These are phyloP conservation scores for Cucurbitaria berberidis DNA, from an alignment of 2,329 filamentous ascomycete species.

Conservation along the genomic window DNA sequence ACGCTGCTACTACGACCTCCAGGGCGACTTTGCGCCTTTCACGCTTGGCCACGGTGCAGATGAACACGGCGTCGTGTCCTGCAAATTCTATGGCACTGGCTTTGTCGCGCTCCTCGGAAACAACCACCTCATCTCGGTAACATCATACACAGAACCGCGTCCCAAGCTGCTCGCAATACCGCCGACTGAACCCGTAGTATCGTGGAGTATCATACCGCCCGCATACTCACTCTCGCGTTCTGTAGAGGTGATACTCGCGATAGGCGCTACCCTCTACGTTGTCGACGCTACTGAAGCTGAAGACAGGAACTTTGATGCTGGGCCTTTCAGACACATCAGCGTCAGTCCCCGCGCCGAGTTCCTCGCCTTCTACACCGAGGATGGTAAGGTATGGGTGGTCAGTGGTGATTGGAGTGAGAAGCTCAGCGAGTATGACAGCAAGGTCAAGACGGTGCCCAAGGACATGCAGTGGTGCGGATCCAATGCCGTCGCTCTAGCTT, in stretches of 20 bases:
- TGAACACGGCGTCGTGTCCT: constrained; percentile 84
- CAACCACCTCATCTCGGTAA: constrained; percentile 85
- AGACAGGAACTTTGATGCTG: constrained; percentile 87
- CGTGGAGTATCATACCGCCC: constrained; percentile 89
- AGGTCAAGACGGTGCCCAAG: constrained; percentile 81
- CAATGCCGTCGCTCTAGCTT: constrained; percentile 89
- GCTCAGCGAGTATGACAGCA: constrained; percentile 88
- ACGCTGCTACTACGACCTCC: constrained; percentile 86
- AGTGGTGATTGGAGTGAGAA: constrained; percentile 94
- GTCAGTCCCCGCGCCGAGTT: constrained; percentile 91
- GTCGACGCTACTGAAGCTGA: constrained; percentile 89
- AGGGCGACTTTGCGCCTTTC: constrained; percentile 94
- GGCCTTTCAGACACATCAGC: constrained; percentile 87
- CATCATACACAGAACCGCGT: constrained; percentile 87
- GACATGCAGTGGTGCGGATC: constrained; percentile 97
- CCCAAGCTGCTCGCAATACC: constrained; percentile 80
- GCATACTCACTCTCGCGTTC: constrained; percentile 88
- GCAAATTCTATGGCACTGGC: constrained; percentile 89
- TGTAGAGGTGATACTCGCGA: constrained; percentile 88
- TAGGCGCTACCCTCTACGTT: constrained; percentile 82
- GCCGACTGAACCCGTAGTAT: constrained; percentile 79
- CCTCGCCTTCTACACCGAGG: constrained; percentile 83
- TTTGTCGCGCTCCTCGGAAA: constrained; percentile 91
- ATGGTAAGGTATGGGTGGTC: constrained; percentile 87
- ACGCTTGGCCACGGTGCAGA: constrained; percentile 88